Conservation (phyloP, 1,284 basidiomycete genomes). For the Pseudozyma sp. region DNA sequence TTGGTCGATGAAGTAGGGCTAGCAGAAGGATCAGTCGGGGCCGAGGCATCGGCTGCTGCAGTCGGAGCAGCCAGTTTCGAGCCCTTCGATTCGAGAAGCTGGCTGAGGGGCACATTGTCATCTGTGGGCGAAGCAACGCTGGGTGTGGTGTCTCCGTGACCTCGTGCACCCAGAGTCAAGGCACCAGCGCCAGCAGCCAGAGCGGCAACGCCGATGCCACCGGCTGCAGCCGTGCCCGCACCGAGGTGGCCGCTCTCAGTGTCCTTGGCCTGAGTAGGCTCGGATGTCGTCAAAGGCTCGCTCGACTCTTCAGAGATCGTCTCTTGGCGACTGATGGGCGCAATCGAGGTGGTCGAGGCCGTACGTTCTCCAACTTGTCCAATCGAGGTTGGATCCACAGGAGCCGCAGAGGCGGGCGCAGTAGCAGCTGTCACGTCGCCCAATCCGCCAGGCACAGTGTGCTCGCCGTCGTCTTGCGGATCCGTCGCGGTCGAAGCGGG, state of each 20-base stretch:
- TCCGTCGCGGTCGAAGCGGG: background rate
- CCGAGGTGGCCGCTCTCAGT: constrained; percentile 11
- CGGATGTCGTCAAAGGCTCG: constrained; percentile 8
- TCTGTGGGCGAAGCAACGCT: constrained; percentile 24
- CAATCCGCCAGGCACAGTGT: constrained; percentile 36
- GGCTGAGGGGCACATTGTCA: constrained; percentile 50
- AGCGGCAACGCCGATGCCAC: constrained; percentile 30
- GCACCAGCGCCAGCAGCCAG: constrained; percentile 39
- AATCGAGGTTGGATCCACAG: constrained; percentile 40
- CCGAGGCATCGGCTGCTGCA: constrained; percentile 10
- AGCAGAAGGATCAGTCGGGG: constrained; percentile 7
- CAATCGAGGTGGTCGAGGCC: constrained; percentile 42
- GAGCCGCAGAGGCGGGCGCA: constrained; percentile 18
- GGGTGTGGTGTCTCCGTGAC: constrained; percentile 20
- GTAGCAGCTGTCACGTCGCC: constrained; percentile 31
- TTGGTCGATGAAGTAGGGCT: constrained; percentile 51
- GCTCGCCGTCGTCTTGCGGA: constrained; percentile 16
- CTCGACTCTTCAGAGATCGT: constrained; percentile 11
- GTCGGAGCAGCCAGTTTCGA: constrained; percentile 3
- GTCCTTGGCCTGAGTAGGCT: constrained; percentile 5
- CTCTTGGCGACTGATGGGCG: constrained; percentile 39
- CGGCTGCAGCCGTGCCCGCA: constrained; percentile 31
- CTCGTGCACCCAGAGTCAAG: constrained; percentile 36
- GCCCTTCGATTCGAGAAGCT: constrained; percentile 27
- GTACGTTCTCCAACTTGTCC: constrained; percentile 33